Evolutionary conservation across 2,329 filamentous ascomycete species (phyloP), one percentile per base, ranked within the genome.

Genomic region (Microascus cirrosus): DNA sequence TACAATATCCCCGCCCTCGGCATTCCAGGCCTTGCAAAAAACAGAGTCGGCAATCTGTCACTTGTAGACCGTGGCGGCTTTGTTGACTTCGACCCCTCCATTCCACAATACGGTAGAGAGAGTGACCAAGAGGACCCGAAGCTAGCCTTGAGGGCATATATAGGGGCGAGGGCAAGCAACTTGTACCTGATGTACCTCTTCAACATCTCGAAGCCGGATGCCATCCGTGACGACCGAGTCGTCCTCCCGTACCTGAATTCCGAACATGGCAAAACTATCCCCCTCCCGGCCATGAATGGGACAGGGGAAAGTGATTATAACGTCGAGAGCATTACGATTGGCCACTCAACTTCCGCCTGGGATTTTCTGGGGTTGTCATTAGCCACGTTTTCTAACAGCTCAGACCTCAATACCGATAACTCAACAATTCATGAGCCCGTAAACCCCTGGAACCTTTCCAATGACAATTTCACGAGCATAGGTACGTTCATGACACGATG

Each of bases 51-150:
- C 11, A 58, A 58, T 8, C 55, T 74, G 7, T 60, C 64, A 1
- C 62, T 77, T 6, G 69, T 66, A 0, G 74, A 77, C 57, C 65
- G 66, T 0, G 74, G 74, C 1, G 75, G 75, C 0, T 76, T 77
- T 58, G 63, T 65, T 13, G 65, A 73, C 34, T 51, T 76, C 13
- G 68, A 69, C 56, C 69, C 55, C 70, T 72, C 1, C 8, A 59
- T 3, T 64, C 64, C 55, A 61, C 48, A 13, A 13, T 51, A 51
- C 20, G 20, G 24, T 51, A 8, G 7, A 11, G n/a, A 15, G 5
- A 24, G 22, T 11, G 28, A 34, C 18, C 53, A 54, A 11, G 34
- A 54, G 32, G 34, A 54, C 25, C 68, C 70, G 1, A 65, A 74
- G 25, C 61, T 77, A 0, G 58, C 60, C 4, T 62, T 60, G 0